Base-by-base conservation (phyloP, 352 stramenopile species). In the Phytophthora melonis region DNA sequence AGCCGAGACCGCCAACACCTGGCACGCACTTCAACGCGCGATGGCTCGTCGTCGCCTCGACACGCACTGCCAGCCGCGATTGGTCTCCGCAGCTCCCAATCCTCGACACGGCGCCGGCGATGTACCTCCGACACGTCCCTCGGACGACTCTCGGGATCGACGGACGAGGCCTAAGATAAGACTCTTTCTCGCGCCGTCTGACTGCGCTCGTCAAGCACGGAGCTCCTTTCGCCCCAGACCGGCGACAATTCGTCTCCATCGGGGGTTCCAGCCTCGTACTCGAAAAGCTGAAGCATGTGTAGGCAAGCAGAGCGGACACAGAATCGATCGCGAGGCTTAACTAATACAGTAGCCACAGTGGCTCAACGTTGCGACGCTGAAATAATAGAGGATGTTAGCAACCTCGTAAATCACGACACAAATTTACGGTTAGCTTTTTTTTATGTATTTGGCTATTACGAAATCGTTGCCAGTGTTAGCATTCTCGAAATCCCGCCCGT, bases 31-130 rank as follows among this genome's bases (percentile, higher is more conserved):
- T 67, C 57, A 72, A 72, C 58, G 55, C 62, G 62, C 61, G 58
- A 68, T 72, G 27, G 25, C 43, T 67, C 50, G 69, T 77, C 52
- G 70, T 77, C 64, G 50, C 25, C 53, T 73, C 70, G 70, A 64
- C 58, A 73, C 19, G 25, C 54, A 49, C 19, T 23, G 23, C 25
- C 53, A 62, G 23, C 30, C 30, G 23, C 56, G 63, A 72, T 72
- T 72, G 55, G 68, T 18, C 47, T 66, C 68, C 13, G 50, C 16
- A 34, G 45, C 57, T 72, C 65, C 61, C 67, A 62, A 70, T 74
- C 59, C 41, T 66, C 56, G 25, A 49, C 6, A n/a, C 3, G 47
- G 19, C 30, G 21, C 21, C 23, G 55, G 19, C 19, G 56, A 56
- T 60, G 58, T 58, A 64, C 53, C 66, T 52, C 58, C 52, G 59